Conservation (phyloP, 169 alveolate species). For the Eimeria necatrix region DNA sequence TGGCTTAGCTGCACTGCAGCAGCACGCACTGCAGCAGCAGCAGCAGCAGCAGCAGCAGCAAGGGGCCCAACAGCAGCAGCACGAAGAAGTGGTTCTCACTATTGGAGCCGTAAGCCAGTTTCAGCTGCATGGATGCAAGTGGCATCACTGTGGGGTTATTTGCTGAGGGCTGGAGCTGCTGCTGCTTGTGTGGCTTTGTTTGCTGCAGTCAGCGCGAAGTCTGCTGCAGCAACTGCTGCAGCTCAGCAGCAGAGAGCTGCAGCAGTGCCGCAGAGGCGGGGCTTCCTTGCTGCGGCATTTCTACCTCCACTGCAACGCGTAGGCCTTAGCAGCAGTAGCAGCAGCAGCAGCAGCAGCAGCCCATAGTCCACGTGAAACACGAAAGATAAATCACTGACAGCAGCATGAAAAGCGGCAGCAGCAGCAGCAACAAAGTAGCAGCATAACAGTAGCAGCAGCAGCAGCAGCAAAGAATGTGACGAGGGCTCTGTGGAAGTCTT, state of each 20-base stretch:
- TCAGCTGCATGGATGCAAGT: not conserved
- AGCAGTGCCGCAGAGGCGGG: constrained; percentile 54
- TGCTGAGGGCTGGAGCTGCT: constrained; percentile 39
- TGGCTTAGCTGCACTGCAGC: constrained; percentile 64
- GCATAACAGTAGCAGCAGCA: not conserved
- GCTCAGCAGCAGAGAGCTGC: constrained; percentile 43
- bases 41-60: constrained; percentile 53
- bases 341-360: constrained; percentile 28
- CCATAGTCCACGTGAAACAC: not conserved
- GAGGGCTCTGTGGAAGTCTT: not conserved
- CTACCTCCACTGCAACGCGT: constrained; percentile 66
- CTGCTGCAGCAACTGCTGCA: constrained; percentile 66
- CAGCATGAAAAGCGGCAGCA: not conserved
- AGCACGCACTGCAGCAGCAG: constrained; percentile 61
- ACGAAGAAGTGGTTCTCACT: not conserved
- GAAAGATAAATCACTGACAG: not conserved
- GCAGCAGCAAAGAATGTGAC: not conserved
- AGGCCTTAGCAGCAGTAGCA: constrained; percentile 14
- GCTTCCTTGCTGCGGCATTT: constrained; percentile 52
- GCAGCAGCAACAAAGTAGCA: not conserved
- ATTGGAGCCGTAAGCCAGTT: constrained; percentile 5
- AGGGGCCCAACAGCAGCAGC: constrained; percentile 54
- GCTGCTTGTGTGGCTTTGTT: constrained; percentile 1
- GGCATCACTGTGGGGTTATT: not conserved
- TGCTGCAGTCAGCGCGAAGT: constrained; percentile 25